Conservation (phyloP, 2,329 filamentous ascomycete genomes). For the Atkinsonella hypoxylon region DNA sequence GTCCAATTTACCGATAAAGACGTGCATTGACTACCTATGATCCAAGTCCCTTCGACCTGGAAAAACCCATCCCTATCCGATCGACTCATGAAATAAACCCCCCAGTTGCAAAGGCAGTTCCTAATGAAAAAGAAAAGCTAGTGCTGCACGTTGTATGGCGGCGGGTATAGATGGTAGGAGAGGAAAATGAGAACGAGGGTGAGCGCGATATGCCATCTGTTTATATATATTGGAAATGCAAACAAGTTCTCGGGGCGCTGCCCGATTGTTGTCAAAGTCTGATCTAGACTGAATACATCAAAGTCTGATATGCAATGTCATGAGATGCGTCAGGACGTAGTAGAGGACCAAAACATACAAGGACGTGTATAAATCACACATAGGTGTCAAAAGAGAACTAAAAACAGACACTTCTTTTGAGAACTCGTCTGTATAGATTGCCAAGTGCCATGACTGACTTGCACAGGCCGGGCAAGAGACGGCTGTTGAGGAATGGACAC, state of each 20-base stretch:
- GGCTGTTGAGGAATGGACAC: neutral
- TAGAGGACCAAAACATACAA: neutral
- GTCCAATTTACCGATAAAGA: too few relatives aligned
- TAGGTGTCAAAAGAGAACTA: neutral
- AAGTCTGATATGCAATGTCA: neutral
- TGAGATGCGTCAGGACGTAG: slow-evolving; percentile 9
- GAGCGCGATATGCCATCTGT: too few relatives aligned
- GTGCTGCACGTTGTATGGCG: neutral
- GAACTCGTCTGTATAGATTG: neutral
- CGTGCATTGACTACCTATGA: too few relatives aligned
- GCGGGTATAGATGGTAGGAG: neutral
- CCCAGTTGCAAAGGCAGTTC: neutral
- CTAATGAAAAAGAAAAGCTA: too few relatives aligned
- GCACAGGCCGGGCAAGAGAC: neutral
- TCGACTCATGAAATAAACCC: too few relatives aligned
- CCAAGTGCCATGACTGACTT: too few relatives aligned
- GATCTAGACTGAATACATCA: neutral
- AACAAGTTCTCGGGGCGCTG: neutral
- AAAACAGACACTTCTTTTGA: too few relatives aligned
- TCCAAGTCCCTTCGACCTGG: too few relatives aligned
- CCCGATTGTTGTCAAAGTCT: neutral
- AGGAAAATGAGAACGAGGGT: neutral
- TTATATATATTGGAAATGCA: neutral
- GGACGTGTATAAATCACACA: neutral
- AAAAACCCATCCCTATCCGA: too few relatives aligned